Evolutionary conservation across 176 grass and related monocot genomes (phyloP), one percentile per base, ranked within the genome.

Genomic region (Tillandsia fasciculata): DNA sequence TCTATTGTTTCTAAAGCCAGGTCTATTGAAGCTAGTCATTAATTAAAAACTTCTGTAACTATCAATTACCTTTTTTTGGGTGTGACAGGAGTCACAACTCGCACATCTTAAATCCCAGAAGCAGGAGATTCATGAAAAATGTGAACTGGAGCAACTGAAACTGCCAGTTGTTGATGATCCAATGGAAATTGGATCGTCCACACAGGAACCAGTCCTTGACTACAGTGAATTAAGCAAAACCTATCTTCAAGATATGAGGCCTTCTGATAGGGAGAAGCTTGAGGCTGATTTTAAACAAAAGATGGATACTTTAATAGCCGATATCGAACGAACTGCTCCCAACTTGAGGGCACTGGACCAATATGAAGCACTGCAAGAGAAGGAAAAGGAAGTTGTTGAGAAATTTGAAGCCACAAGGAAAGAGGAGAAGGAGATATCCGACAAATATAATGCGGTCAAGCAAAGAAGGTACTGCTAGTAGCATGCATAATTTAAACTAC

Each of bases 271-370:
- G 71, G 89, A 97, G 3, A 97, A 97, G 74, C 79, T 87, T 72
- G 93, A 92, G 79, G 73, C 80, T 71, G 81, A 92, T 53, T 97
- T 97, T 48, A 97, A 97, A 73, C 74, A 87, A 80, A 87, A 78
- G 72, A 85, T 85, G 71, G 74, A 79, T 75, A 50, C 26, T 12
- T 64, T 90, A 74, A 64, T 90, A 52, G 89, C 83, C 83, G 86
- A 92, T 17, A 97, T 97, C 61, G 88, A 97, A 71, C 83, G 74
- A 59, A 97, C 93, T 54, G 86, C 89, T 70, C 93, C 93, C 53
- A 97, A 97, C 73, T 73, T 97, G 57, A 97, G 92, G 88, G 93
- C 93, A 26, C 51, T 97, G 50, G 93, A 97, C 68, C 93, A 97
- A 70, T 97, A 97, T 81, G 93, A 97, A 65, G 82, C 74, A 69